Evolutionary conservation across 228 moss, liverwort and hornwort genomes (phyloP), one percentile per base, ranked within the genome.

Genomic region (Sphagnum magellanicum): DNA sequence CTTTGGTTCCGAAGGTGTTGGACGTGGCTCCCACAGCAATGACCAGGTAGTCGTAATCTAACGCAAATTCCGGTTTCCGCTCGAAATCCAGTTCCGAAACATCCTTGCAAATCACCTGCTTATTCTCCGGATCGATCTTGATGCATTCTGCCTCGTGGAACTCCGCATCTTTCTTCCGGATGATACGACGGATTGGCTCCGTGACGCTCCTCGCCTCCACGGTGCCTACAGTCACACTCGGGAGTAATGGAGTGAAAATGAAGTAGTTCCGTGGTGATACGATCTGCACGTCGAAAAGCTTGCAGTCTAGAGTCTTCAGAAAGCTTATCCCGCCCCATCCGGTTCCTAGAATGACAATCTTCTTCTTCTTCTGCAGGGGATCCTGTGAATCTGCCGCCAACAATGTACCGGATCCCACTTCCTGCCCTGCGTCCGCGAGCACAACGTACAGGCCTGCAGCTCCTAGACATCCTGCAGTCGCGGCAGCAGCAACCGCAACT

Each of bases 1-100:
- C 97, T 63, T 78, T 66, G 0, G 93, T 93, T 63, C 93, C 97
- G 64, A 97, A 97, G 49, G 93, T 97, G 6, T 97, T 97, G 69
- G 93, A 73, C 10, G 78, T 84, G 17, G 84, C 93, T 49, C 97
- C 97, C 16, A 91, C 90, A 6, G 91, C 88, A 74, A 97, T 73
- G 10, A 97, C 78, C 58, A 97, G 75, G 64, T 93, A 90, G 53
- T 97, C 93, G 59, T 87, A 97, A 52, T 87, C 78, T 14, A 97
- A 80, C 0, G 71, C 12, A 61, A 97, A 97, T 10, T 82, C 79
- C 60, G 83, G 80, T 51, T 86, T 91, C 9, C 78, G 85, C 63
- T 71, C 77, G 0, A 77, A 1, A 12, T 51, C 65, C 6, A 80
- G 15, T 32, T 66, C 69, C 0, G 91, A 90, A 0, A 83, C 76